phyloP scores from a whole-genome alignment of 208 protist species.

The Acanthamoeba lenticulata region DNA sequence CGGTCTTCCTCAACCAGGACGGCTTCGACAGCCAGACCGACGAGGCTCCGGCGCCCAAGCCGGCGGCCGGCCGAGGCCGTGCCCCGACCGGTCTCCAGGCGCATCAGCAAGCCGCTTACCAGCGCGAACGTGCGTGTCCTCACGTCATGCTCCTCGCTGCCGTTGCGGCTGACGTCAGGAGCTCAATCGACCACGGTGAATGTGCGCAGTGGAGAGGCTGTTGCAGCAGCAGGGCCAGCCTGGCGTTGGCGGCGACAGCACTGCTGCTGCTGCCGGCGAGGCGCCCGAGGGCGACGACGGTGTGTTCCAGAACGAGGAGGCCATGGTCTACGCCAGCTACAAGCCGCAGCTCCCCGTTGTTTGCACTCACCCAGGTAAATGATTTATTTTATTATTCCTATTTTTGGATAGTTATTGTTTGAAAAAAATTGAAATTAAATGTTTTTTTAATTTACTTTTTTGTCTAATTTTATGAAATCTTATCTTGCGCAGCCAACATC shows the following conservation, averaged over 20 bases:
- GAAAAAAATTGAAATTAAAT: not conserved
- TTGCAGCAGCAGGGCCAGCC: no score
- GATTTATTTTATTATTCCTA: no score
- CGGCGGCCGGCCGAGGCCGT: not conserved
- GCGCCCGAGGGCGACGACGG: not conserved
- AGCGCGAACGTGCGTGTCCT: no score
- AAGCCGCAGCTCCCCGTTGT: not conserved
- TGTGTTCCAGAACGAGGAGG: conserved; percentile 21
- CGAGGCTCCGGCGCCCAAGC: not conserved
- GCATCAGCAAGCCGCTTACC: no score
- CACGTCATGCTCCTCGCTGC: no score
- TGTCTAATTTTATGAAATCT: not conserved
- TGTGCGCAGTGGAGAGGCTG: no score
- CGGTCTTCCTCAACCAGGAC: conserved; percentile 22
- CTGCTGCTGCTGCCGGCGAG: no score
- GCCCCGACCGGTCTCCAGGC: no score
- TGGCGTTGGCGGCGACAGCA: no score
- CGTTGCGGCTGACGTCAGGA: no score
- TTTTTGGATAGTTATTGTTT: not conserved
- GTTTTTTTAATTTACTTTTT: not conserved
- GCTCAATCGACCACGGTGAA: no score
- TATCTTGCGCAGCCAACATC: not conserved
- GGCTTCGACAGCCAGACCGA: not conserved
- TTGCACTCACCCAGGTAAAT: conserved; percentile 36
- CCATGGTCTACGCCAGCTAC: not conserved